Percentiles rank a stretch among this genome's conserved stretches.
Evolutionary conservation across 805 yeast genomes (phyloP).

Genomic region (Yamadazyma insecticola): DNA sequence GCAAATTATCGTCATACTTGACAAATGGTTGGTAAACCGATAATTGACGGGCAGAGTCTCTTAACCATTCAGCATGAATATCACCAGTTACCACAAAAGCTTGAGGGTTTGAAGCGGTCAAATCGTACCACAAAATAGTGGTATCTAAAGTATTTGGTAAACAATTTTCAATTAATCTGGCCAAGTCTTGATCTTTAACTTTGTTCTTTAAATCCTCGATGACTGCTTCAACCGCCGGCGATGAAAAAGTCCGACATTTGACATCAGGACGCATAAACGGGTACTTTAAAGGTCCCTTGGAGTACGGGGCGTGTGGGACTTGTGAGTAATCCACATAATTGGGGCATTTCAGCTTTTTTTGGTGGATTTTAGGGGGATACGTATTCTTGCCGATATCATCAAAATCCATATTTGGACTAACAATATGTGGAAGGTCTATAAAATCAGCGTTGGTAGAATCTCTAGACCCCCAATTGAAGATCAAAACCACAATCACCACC

Average conservation of each 20-base stretch:
- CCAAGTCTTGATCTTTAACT: constrained; percentile 60
- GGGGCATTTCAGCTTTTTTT: constrained; percentile 39
- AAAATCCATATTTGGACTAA: too few relatives aligned
- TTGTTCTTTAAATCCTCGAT: constrained; percentile 48
- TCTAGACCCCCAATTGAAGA: too few relatives aligned
- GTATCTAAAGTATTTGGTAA: constrained; percentile 88
- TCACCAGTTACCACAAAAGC: constrained; percentile 88
- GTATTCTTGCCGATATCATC: too few relatives aligned
- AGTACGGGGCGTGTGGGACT: constrained; percentile 50
- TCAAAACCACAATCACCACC: too few relatives aligned
- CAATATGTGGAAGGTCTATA: too few relatives aligned
- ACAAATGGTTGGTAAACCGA: constrained; percentile 67
- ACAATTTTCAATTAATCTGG: constrained; percentile 72
- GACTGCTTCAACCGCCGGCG: constrained; percentile 56
- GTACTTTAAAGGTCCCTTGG: constrained; percentile 49
- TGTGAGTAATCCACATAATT: constrained; percentile 61
- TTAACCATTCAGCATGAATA: constrained; percentile 88
- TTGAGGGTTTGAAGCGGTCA: constrained; percentile 30
- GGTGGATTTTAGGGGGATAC: not conserved
- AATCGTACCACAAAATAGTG: constrained; percentile 67
- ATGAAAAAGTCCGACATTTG: constrained; percentile 68
- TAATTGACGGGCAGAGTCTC: constrained; percentile 83
- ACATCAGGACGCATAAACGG: constrained; percentile 76
- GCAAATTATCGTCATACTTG: constrained; percentile 44
- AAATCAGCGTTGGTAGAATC: too few relatives aligned